phyloP scores from a whole-genome alignment of 192 early-diverging fungal genomes.

The Mortierella claussenii region DNA sequence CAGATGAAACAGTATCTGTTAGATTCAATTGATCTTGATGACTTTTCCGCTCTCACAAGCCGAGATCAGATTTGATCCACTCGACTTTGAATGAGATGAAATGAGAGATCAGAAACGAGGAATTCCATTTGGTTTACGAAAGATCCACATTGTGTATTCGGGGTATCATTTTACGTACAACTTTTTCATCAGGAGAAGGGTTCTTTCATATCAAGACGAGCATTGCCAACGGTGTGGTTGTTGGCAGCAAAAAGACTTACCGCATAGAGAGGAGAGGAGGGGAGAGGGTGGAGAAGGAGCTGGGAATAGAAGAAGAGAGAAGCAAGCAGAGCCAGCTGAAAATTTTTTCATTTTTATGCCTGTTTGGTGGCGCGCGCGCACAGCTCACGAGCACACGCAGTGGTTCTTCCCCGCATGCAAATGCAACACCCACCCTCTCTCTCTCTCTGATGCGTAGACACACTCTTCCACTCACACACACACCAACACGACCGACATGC shows the following conservation, averaged over 20 bases:
- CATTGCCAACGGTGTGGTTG: background rate
- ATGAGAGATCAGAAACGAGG: conserved; percentile 53
- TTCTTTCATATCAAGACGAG: conserved; percentile 2
- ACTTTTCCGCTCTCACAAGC: background rate
- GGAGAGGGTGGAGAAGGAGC: background rate
- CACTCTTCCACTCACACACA: too few species aligned
- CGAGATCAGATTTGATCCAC: background rate
- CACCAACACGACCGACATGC: too few species aligned
- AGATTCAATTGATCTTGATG: too few species aligned
- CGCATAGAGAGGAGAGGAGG: conserved; percentile 3
- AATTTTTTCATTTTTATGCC: conserved; percentile 5
- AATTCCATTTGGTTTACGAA: conserved; percentile 57
- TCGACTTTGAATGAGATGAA: too few species aligned
- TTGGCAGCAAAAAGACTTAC: conserved; percentile 13
- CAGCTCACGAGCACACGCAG: too few species aligned
- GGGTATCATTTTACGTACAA: conserved; percentile 59
- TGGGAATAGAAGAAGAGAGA: background rate
- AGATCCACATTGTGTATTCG: conserved; percentile 53
- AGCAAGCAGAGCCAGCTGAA: background rate
- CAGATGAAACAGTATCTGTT: too few species aligned
- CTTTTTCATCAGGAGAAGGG: conserved; percentile 49
- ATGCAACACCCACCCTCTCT: too few species aligned
- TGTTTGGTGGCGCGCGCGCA: too few species aligned
- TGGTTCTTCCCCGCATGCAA: too few species aligned
- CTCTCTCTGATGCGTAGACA: too few species aligned